phyloP scores from a whole-genome alignment of 73 alveolate species.

The Tetrahymena borealis region DNA sequence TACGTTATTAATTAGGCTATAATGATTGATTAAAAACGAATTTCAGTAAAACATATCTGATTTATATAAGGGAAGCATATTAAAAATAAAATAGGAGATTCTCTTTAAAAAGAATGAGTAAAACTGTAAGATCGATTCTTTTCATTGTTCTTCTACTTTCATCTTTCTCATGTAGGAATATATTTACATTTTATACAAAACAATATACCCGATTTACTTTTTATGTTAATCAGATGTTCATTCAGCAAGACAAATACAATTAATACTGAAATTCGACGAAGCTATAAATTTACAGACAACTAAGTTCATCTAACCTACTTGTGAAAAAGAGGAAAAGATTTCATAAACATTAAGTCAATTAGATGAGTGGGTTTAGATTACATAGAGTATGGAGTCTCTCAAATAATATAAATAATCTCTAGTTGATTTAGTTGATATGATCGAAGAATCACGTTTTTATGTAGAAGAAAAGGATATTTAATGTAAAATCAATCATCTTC shows the following conservation, averaged over 20 bases:
- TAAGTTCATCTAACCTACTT: background rate
- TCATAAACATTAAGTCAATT: background rate
- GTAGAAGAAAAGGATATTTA: background rate
- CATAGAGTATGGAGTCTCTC: background rate
- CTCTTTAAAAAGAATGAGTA: too few species aligned
- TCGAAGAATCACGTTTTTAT: background rate
- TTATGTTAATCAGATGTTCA: too few species aligned
- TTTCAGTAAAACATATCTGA: too few species aligned
- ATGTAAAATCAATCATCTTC: background rate
- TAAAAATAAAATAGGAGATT: too few species aligned
- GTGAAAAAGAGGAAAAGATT: background rate
- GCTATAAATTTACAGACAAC: background rate
- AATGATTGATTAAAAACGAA: too few species aligned
- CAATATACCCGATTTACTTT: too few species aligned
- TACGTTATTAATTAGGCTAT: too few species aligned
- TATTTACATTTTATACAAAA: too few species aligned
- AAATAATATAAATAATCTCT: background rate
- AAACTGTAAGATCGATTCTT: too few species aligned
- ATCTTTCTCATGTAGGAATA: too few species aligned
- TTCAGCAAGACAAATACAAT: background rate
- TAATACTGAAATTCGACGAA: background rate
- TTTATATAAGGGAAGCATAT: too few species aligned
- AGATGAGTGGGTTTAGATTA: background rate
- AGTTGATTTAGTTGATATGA: background rate
- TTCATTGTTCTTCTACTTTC: too few species aligned